These are phyloP conservation scores for Ceriops decandra DNA, from an alignment of 345 rosid genomes.

Conservation along the genomic window DNA sequence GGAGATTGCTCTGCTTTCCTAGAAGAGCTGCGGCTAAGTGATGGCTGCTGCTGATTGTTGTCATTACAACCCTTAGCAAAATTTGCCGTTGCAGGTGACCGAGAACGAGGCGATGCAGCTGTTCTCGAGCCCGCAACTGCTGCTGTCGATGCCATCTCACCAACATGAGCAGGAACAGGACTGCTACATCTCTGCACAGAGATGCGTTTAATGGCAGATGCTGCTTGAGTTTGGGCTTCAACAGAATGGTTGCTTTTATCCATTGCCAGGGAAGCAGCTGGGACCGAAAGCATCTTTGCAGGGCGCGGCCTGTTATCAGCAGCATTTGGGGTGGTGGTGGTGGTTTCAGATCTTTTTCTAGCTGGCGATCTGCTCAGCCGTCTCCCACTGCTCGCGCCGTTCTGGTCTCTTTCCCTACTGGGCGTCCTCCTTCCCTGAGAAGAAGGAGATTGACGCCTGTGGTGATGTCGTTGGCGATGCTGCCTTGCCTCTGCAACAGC, in stretches of 20 bases:
- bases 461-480: conserved; percentile 54
- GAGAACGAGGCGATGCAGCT: conserved; percentile 76
- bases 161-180: conserved; percentile 27
- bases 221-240: conserved; percentile 13
- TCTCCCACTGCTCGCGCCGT: conserved; percentile 53
- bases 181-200: conserved; percentile 48
- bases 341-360: conserved; percentile 55
- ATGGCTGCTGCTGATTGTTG: conserved; percentile 42
- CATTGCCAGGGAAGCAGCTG: conserved; percentile 53
- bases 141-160: conserved; percentile 19
- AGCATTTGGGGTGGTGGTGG: conserved; percentile 12
- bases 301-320: conserved; percentile 34
- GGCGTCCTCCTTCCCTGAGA: conserved; percentile 83
- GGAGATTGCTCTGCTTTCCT: conserved; percentile 87
- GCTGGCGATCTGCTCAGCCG: conserved; percentile 85
- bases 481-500: conserved; percentile 29
- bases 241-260: conserved; percentile 44
- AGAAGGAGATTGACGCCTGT: conserved; percentile 31
- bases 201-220: conserved; percentile 42
- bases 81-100: conserved; percentile 58
- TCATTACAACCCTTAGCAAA: conserved; percentile 24
- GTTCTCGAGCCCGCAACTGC: conserved; percentile 25
- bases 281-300: conserved; percentile 74
- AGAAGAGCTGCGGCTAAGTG: conserved; percentile 63
- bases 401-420: conserved; percentile 78